A percentile compares a stretch with the other conserved stretches of the same genome.
Conservation (phyloP, 2,329 filamentous ascomycete species). For the Nemania bipapillata region DNA sequence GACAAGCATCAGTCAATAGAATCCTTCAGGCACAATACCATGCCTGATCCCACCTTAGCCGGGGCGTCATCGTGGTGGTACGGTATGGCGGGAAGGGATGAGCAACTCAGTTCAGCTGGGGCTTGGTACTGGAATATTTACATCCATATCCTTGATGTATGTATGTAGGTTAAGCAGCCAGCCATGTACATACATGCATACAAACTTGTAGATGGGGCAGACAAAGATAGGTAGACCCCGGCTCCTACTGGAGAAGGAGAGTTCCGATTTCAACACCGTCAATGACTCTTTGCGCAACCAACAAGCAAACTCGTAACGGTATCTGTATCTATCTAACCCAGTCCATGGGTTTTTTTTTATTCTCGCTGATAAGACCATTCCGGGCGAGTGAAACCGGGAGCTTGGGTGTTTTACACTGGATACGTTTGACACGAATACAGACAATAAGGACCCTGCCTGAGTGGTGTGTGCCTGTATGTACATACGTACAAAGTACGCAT, state of each 20-base stretch:
- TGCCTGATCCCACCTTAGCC: constrained; percentile 24
- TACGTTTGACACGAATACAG: too few species aligned
- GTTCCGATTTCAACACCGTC: background rate
- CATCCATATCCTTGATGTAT: too few species aligned
- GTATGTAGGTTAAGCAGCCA: too few species aligned
- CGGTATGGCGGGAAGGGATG: constrained; percentile 14
- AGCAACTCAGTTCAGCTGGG: constrained; percentile 21
- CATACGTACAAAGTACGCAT: background rate
- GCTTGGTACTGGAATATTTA: background rate
- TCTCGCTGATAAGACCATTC: background rate
- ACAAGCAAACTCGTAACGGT: background rate
- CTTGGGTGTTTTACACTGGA: background rate
- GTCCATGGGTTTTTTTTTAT: background rate
- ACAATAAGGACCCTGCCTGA: too few species aligned
- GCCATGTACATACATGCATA: background rate
- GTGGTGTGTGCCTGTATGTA: too few species aligned
- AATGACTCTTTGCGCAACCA: background rate
- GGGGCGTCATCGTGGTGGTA: constrained; percentile 11
- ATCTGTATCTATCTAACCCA: background rate
- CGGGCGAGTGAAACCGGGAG: background rate
- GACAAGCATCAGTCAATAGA: constrained; percentile 22
- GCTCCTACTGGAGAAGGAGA: background rate
- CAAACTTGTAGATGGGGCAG: background rate
- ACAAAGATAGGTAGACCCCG: background rate
- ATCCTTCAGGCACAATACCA: constrained; percentile 35